Base-by-base conservation (phyloP, 1,284 basidiomycete genomes). In the Melampsora larici-populina region DNA sequence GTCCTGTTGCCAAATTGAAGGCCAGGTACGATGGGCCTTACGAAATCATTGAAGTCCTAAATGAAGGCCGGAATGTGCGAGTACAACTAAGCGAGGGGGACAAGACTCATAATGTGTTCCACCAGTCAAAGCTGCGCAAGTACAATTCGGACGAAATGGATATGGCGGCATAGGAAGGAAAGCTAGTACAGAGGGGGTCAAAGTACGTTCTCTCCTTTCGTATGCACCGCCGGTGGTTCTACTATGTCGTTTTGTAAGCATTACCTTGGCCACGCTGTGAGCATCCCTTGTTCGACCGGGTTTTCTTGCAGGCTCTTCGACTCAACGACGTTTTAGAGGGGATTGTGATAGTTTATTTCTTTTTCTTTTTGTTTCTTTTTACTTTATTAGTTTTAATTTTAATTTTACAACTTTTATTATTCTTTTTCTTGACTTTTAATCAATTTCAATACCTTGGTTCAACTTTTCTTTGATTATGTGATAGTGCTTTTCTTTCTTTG, bases 131-230 rank as follows among this genome's bases (percentile, higher is more conserved):
- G 26, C 26, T 69, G 13, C 49, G 51, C 11, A 26, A 0, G 0
- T 68, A 48, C 26, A 4, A 48, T 1, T 3, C 66, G 21, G 40
- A 21, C 36, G 31, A 67, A 6, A 21, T 1, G 13, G 33, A 0
- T 17, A 8, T 5, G 65, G 26, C n/a, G n/a, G n/a, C n/a, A n/a
- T 31, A 15, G 18, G 29, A 6, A 31, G 48, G 3, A 1, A 9
- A 29, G 11, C 26, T 3, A 36, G 36, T 3, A 9, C 4, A 3
- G 3, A 36, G 4, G 9, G 36, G 36, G 36, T 36, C 21, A 17
- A 69, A 69, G 67, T 55, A 69, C 49, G 67, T 69, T 9, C 51
- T 46, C 67, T 51, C 48, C 67, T 51, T 51, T 26, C 55, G 55
- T n/a, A 33, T 69, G 67, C 67, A 69, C 67, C 67, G 18, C 67